A percentile compares a stretch with the other conserved stretches of the same genome.
Evolutionary conservation across 2,329 filamentous ascomycete species (phyloP).

Genomic region (Cercospora janseana): DNA sequence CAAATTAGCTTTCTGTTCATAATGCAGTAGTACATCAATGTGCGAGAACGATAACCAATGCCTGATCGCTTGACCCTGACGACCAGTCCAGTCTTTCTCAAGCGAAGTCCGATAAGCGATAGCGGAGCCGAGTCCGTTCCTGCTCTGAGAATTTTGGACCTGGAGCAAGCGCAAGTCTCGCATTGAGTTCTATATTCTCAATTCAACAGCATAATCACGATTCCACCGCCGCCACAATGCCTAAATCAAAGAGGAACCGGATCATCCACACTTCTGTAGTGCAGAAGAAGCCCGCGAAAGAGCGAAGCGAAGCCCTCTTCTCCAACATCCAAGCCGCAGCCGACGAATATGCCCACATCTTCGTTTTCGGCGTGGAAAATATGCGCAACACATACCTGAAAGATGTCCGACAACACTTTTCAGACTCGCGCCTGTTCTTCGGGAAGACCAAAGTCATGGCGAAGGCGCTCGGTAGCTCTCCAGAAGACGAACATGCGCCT

Average conservation of each 20-base stretch:
- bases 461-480: constrained; percentile 78
- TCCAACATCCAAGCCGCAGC: constrained; percentile 81
- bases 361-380: constrained; percentile 91
- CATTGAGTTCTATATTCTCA: too few species aligned
- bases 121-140: not conserved
- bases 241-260: constrained; percentile 90
- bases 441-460: constrained; percentile 99
- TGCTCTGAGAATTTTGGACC: constrained; percentile 1
- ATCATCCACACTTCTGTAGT: constrained; percentile 89
- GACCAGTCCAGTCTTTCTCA: too few species aligned
- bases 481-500: constrained; percentile 71
- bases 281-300: constrained; percentile 82
- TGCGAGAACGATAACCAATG: too few species aligned
- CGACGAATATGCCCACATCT: constrained; percentile 83
- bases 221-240: constrained; percentile 60
- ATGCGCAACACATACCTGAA: constrained; percentile 98
- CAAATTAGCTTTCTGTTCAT: too few species aligned
- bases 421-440: constrained; percentile 90
- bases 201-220: not conserved
- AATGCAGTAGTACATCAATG: too few species aligned
- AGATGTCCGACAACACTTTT: constrained; percentile 78
- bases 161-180: not conserved
- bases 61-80: too few species aligned
- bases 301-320: constrained; percentile 82
- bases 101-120: not conserved